Evolutionary conservation across 1,284 basidiomycete species (phyloP).

Genomic region (Ceratobasidium sp.): DNA sequence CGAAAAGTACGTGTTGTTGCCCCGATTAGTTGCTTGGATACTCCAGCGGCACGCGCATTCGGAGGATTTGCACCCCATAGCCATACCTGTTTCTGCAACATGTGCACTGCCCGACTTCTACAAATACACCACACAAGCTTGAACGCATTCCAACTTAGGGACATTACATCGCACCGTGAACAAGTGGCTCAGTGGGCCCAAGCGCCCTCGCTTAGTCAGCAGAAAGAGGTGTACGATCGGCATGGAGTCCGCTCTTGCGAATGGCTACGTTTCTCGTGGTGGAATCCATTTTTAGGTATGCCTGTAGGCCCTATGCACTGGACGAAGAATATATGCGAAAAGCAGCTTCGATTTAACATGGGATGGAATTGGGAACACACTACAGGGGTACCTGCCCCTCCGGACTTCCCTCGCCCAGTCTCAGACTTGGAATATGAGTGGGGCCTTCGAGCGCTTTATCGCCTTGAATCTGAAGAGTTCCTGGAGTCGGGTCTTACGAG

Average conservation of each 20-base stretch:
- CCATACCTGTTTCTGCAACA: conserved; percentile 49
- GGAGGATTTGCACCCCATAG: conserved; percentile 50
- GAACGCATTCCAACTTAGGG: background rate
- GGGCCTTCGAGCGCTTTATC: background rate
- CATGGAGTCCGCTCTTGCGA: background rate
- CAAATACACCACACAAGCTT: background rate
- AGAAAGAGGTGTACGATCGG: background rate
- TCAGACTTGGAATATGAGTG: background rate
- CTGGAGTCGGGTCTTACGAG: background rate
- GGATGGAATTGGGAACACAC: background rate
- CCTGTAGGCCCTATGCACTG: background rate
- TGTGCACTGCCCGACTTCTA: conserved; percentile 45
- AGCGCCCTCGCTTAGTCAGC: background rate
- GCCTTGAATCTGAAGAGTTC: background rate
- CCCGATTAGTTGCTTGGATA: conserved; percentile 55
- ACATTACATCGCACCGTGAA: background rate
- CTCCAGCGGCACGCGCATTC: conserved; percentile 56
- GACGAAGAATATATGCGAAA: conserved; percentile 5
- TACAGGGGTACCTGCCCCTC: background rate
- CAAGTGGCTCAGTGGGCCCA: background rate
- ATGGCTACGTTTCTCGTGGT: background rate
- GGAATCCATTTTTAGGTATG: background rate
- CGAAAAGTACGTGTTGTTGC: conserved; percentile 53
- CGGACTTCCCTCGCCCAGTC: background rate
- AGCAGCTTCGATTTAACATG: conserved; percentile 5